Evolutionary conservation across 2,329 filamentous ascomycete species (phyloP), one percentile per base, ranked within the genome.

Genomic region (Fusarium redolens): DNA sequence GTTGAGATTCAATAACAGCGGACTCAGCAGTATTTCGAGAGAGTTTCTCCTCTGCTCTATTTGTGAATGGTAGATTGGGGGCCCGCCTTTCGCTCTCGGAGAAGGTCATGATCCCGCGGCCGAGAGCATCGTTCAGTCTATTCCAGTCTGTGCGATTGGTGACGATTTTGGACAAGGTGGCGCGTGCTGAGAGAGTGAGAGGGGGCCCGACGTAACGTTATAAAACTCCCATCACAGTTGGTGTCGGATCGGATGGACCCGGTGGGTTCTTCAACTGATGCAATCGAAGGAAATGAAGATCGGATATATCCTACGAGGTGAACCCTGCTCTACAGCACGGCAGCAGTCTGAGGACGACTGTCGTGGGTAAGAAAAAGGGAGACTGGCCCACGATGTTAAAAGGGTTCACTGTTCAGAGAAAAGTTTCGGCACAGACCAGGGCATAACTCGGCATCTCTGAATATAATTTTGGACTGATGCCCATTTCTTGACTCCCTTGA

Each of bases 91-190:
- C 22, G 31, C 41, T 33, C 33, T 59, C 70, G 70, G 70, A 73
- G 40, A 54, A 52, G 35, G 44, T 37, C 37, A 47, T 31, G 38
- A 44, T 40, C 37, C 70, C 65, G 61, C 43, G 58, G 56, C 57
- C 57, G 61, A 65, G 62, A 40, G 40, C 59, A 71, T 72, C 55
- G 69, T 61, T 44, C 44, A 43, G 31, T 37, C 59, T 38, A 35
- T 57, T 50, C 37, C 25, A 37, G 33, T 43, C 61, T 43, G 41
- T 50, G 63, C 43, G 59, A 70, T 60, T 67, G 68, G 66, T 73
- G 71, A 76, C 61, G 72, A 76, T 72, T 45, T 65, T 65, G 55
- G 61, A 61, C 43, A 40, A 54, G 59, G 61, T 74, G 71, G 73
- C 51, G 68, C 40, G 56, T 59, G 57, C 62, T 28, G 22, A 28